Base-by-base conservation (phyloP, 495 filamentous ascomycete genomes). In the Penicillium diatomitis region DNA sequence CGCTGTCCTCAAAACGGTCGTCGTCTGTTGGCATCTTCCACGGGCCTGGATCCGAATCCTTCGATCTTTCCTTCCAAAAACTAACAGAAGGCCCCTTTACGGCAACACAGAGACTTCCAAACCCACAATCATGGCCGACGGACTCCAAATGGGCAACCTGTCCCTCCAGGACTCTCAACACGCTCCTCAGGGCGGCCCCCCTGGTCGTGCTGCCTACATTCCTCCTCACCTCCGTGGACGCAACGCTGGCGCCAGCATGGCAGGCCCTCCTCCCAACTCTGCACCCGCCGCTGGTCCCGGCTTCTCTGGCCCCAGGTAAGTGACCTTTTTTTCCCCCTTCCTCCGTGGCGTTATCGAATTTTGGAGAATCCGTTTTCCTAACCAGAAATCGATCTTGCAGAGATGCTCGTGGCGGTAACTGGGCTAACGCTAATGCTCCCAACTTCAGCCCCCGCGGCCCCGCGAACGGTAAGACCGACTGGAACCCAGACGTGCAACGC, bases 131-230 rank as follows among this genome's bases (percentile, higher is more conserved):
- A 97, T 97, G 92, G 91, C 92, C 69, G 90, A 96, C 69, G 83
- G 94, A 73, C 82, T 98, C 56, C 88, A 90, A 68, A 90, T 96
- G 86, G 82, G 79, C 67, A 83, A 85, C 65, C 76, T 95, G 62
- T 85, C 76, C 65, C 75, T 96, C 56, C 78, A 78, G 65, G 81
- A 84, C 54, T 85, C 75, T 44, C 82, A 85, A 64, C 80, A 88
- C 65, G 85, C 87, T 60, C 71, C 72, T 49, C 61, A 62, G 49
- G 60, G 46, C 36, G 47, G 48, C 44, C 62, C 59, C 54, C 68
- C 72, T 55, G 76, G 76, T 52, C 87, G 86, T 57, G 82, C 80
- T 56, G 79, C 92, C 41, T 98, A 98, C 75, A 95, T 97, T 64
- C 92, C 92, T 57, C 92, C 92, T 65, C 92, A 98, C 66, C 82